A percentile compares a stretch with the other conserved stretches of the same genome.
These are phyloP conservation scores for Penicillium rolfsii DNA, from an alignment of 2,329 filamentous ascomycete species.

Conservation along the genomic window DNA sequence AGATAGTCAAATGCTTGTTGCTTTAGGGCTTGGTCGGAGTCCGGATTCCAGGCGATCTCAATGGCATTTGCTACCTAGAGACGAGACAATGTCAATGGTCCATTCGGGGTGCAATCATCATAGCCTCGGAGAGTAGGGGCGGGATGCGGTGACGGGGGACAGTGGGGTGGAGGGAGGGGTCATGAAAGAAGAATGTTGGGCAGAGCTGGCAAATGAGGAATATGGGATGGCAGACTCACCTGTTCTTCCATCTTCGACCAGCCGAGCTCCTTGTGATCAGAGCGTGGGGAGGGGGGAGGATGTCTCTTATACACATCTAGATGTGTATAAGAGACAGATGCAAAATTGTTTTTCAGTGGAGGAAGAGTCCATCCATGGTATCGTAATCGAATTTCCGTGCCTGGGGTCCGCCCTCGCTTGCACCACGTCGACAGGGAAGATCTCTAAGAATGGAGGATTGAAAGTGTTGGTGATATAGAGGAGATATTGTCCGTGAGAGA, in stretches of 20 bases:
- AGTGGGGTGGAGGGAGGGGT: slow-evolving; percentile 23
- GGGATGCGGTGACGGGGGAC: slow-evolving; percentile 20
- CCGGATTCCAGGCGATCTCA: slow-evolving; percentile 85
- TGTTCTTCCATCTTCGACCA: slow-evolving; percentile 52
- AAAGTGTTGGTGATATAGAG: neutral
- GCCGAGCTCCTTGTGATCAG: slow-evolving; percentile 37
- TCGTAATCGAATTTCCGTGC: slow-evolving; percentile 33
- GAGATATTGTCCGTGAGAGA: neutral
- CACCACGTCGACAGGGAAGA: neutral
- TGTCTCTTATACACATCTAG: too few species aligned
- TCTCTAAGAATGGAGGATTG: neutral
- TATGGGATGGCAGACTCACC: slow-evolving; percentile 33
- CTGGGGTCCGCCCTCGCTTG: slow-evolving; percentile 28
- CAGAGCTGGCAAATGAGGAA: neutral
- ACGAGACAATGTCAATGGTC: slow-evolving; percentile 23
- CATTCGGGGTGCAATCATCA: neutral
- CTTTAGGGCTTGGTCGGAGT: slow-evolving; percentile 74
- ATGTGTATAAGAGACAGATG: too few species aligned
- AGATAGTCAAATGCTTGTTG: slow-evolving; percentile 68
- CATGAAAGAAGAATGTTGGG: slow-evolving; percentile 13
- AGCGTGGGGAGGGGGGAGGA: slow-evolving; percentile 24
- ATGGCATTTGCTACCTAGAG: slow-evolving; percentile 88
- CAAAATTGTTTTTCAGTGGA: slow-evolving; percentile 35
- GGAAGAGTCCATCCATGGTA: slow-evolving; percentile 26
- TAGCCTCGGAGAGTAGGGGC: slow-evolving; percentile 21